A percentile compares a stretch with the other conserved stretches of the same genome.
Conservation (phyloP, 2,329 filamentous ascomycete species). For the Aschersonia sp. region DNA sequence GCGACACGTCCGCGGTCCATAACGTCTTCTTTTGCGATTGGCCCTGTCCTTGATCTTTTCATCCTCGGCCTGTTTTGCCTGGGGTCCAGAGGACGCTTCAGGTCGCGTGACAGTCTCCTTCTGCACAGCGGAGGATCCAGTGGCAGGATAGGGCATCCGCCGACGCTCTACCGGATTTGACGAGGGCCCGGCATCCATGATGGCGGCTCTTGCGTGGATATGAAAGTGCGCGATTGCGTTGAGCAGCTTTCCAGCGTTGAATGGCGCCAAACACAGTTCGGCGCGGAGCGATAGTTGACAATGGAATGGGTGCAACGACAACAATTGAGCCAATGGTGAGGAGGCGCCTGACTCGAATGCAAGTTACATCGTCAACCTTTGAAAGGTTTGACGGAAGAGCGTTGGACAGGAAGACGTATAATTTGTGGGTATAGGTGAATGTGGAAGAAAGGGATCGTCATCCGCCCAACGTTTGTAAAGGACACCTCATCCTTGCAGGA, state of each 20-base stretch:
- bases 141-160: conserved; percentile 2
- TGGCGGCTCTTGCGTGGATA: not conserved
- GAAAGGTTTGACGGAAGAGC: not conserved
- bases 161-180: conserved; percentile 7
- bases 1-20: conserved; percentile 64
- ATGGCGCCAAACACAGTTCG: no score
- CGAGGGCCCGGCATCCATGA: conserved; percentile 13
- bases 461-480: conserved; percentile 11
- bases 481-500: conserved; percentile 15
- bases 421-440: conserved; percentile 7
- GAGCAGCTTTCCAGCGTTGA: no score
- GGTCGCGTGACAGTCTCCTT: not conserved
- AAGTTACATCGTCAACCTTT: conserved; percentile 1
- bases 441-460: conserved; percentile 6
- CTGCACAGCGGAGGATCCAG: not conserved
- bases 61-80: conserved; percentile 1
- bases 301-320: not conserved
- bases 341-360: not conserved
- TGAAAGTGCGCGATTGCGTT: no score
- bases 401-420: not conserved
- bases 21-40: conserved; percentile 25
- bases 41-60: conserved; percentile 5
- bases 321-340: conserved; percentile 1
- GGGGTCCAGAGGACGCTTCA: not conserved
- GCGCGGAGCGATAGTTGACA: not conserved